Evolutionary conservation across 2,329 filamentous ascomycete species (phyloP).

Genomic region (Pseudopyricularia cyperi): DNA sequence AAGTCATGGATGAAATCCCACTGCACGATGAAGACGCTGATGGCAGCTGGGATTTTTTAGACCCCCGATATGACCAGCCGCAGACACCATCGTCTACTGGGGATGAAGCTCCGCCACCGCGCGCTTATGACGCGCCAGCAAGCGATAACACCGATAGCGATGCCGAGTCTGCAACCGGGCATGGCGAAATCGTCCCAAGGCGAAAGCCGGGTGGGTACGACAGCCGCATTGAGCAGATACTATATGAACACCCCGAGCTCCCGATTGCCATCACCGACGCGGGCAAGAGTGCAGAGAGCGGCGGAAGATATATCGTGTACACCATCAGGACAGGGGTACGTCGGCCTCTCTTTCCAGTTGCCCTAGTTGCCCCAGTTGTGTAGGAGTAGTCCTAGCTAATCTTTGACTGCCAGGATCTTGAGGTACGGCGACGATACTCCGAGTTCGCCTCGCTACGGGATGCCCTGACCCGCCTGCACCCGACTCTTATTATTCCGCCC

Average conservation of each 20-base stretch:
- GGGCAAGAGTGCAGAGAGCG: conserved; percentile 86
- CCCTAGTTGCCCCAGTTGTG: no score
- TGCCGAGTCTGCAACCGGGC: conserved; percentile 20
- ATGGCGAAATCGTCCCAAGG: conserved; percentile 34
- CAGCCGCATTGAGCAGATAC: conserved; percentile 91
- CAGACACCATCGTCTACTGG: conserved; percentile 61
- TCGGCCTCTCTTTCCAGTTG: no score
- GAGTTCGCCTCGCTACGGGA: conserved; percentile 88
- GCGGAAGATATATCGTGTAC: conserved; percentile 90
- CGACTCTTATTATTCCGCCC: conserved; percentile 87
- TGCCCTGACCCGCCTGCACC: conserved; percentile 81
- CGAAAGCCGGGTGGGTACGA: conserved; percentile 79
- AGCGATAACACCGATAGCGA: conserved; percentile 30
- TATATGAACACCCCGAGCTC: conserved; percentile 86
- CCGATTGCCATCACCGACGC: conserved; percentile 88
- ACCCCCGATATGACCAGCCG: conserved; percentile 49
- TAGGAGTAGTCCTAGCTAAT: conserved; percentile 1
- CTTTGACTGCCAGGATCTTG: conserved; percentile 59
- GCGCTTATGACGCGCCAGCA: conserved; percentile 16
- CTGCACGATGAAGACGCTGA: conserved; percentile 24
- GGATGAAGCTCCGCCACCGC: conserved; percentile 45
- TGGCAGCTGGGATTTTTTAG: conserved; percentile 30
- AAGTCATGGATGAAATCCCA: conserved; percentile 23
- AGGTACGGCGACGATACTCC: conserved; percentile 89
- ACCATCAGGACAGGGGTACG: conserved; percentile 85